Evolutionary conservation across 352 stramenopile species (phyloP).

Genomic region (Globisporangium nunn): DNA sequence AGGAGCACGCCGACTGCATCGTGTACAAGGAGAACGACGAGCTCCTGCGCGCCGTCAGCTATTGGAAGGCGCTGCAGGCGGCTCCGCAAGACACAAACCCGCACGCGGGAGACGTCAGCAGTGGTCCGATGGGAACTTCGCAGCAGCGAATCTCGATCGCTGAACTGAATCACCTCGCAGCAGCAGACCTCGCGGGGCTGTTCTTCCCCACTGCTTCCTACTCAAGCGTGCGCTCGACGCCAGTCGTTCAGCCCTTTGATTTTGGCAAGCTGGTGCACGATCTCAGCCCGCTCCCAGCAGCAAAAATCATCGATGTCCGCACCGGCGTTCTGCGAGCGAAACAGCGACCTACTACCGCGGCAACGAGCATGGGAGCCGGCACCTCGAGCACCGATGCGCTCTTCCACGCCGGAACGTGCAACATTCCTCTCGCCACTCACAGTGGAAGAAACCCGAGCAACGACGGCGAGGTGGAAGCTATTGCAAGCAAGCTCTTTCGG

Average conservation of each 20-base stretch:
- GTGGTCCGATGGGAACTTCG: neutral
- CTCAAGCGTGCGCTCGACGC: neutral
- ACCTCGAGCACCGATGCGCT: neutral
- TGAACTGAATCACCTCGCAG: slow-evolving; percentile 55
- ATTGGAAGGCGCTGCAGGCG: slow-evolving; percentile 38
- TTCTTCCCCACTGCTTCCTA: slow-evolving; percentile 31
- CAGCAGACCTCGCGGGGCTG: slow-evolving; percentile 50
- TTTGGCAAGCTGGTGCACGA: slow-evolving; percentile 51
- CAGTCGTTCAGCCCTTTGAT: slow-evolving; percentile 30
- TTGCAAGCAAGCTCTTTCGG: slow-evolving; percentile 7
- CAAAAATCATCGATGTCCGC: slow-evolving; percentile 68
- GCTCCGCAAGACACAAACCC: neutral
- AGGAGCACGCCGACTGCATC: slow-evolving; percentile 64
- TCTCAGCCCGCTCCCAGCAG: slow-evolving; percentile 42
- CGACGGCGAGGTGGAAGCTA: neutral
- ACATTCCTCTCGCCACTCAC: neutral
- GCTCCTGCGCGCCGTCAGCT: slow-evolving; percentile 37
- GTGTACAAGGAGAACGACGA: slow-evolving; percentile 88
- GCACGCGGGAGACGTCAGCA: neutral
- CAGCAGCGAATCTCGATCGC: slow-evolving; percentile 30
- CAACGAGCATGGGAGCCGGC: neutral
- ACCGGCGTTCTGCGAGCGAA: slow-evolving; percentile 4
- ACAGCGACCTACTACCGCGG: neutral
- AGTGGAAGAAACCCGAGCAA: neutral
- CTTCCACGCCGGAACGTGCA: slow-evolving; percentile 10